Base-by-base conservation (phyloP, 306 rosid genomes). In the Sechiopsis laciniata region DNA sequence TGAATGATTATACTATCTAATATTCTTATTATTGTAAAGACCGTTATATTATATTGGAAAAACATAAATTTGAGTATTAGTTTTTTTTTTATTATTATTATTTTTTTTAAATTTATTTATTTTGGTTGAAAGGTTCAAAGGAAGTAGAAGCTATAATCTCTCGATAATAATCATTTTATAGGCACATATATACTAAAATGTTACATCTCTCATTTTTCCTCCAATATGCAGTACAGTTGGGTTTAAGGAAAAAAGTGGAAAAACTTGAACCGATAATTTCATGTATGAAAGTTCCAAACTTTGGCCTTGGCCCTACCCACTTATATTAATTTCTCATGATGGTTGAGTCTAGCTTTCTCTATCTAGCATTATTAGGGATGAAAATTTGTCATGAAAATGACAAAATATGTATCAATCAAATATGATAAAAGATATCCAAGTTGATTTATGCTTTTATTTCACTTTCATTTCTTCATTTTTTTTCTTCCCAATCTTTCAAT, bases 321-420 rank as follows among this genome's bases (percentile, higher is more conserved):
- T 42, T 37, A 5, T 29, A 66, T 19, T 37, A 37, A 37, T 1
- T 66, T 40, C 35, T 10, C 29, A 66, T 66, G 55, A 66, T 66
- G 55, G 50, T n/a, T 26, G 55, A 74, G 26, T 58, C 19, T 1
- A 22, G 64, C 46, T 55, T 58, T 17, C 17, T 74, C 29, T 67
- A 74, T 76, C 45, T 56, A 17, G 32, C 55, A 58, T 79, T 42
- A 79, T 79, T 42, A 59, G 60, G 76, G 74, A 19, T 42, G 73
- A 14, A 20, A 24, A 14, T 61, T 69, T 69, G 67, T 70, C 76
- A 69, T 79, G 71, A 65, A 40, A 58, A 17, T 70, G 73, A 62
- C 35, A 26, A 52, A 74, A 74, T 61, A n/a, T 66, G 72, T 67
- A 10, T 19, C 55, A 67, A 67, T 67, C 72, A 67, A 20, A 67